Evolutionary conservation across 257 asterid species (phyloP), one percentile per base, ranked within the genome.

Genomic region (Anisodus tanguticus): DNA sequence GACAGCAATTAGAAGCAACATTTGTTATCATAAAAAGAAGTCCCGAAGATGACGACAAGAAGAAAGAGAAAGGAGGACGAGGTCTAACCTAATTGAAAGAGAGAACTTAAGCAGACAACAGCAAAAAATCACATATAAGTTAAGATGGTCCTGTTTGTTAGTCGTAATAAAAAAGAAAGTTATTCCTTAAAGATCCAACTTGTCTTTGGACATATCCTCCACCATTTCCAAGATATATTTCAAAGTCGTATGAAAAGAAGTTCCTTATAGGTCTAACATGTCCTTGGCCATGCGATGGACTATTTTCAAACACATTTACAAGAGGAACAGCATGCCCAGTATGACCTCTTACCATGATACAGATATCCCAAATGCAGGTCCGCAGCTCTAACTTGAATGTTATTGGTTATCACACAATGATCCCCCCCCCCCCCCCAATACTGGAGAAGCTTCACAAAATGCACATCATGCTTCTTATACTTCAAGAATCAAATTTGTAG

Each of bases 381-480:
- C 47, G 53, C 13, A 31, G 2, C 82, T 53, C 47, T 26, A 77
- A 31, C 82, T 51, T 53, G 15, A 53, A 8, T 16, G 64, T 26
- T 51, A 70, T 8, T 71, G 10, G 58, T 26, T 9, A 8, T 77
- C 82, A 76, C 63, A 3, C 81, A 76, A 76, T 7, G 3, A 26
- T 22, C 26, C 47, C 63, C 51, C 19, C 47, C 45, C 81, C 4
- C 12, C 6, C 6, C 35, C 1, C 0, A 12, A 51, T 76, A 76
- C 1, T 11, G 37, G 16, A 51, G 63, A 76, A 26, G 81, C 47
- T 76, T 53, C 81, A 3, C 43, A 77, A 39, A 13, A 77, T 8
- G 22, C 64, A 77, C 64, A 26, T 26, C 64, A 77, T 53, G 64
- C 64, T 53, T 53, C 64, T 77, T 76, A 26, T 77, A 77, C 41